Evolutionary conservation across 106 monocot species (phyloP).

Genomic region (Acanthochlamys bracteata): DNA sequence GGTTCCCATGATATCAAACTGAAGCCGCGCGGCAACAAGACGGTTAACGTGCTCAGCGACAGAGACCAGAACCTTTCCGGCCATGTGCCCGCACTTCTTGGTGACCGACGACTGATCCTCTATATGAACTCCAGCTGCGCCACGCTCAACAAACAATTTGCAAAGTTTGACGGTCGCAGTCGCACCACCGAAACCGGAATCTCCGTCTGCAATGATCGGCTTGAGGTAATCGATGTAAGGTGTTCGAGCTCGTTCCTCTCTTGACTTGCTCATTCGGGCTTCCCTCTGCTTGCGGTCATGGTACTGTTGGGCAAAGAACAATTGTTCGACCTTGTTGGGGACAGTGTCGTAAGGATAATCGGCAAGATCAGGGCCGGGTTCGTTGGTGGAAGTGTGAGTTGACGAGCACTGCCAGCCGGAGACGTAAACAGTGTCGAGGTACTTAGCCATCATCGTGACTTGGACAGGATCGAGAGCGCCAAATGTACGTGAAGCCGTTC

Average conservation of each 20-base stretch:
- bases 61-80: slow-evolving; percentile 79
- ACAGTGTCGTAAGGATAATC: slow-evolving; percentile 98
- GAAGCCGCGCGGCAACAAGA: slow-evolving; percentile 76
- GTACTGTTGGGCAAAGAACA: slow-evolving; percentile 86
- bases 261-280: slow-evolving; percentile 58
- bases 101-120: slow-evolving; percentile 90
- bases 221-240: slow-evolving; percentile 80
- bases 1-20: slow-evolving; percentile 90
- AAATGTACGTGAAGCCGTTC: slow-evolving; percentile 87
- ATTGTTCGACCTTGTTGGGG: slow-evolving; percentile 90
- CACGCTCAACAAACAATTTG: slow-evolving; percentile 95
- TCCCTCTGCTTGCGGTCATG: slow-evolving; percentile 89
- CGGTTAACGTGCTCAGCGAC: slow-evolving; percentile 75
- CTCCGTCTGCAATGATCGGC: slow-evolving; percentile 89
- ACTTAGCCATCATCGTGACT: slow-evolving; percentile 86
- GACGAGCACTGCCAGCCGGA: slow-evolving; percentile 99
- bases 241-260: slow-evolving; percentile 45
- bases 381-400: slow-evolving; percentile 83
- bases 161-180: slow-evolving; percentile 94
- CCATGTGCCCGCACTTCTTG: slow-evolving; percentile 99
- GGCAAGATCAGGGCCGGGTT: slow-evolving; percentile 95
- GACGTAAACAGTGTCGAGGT: slow-evolving; percentile 86
- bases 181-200: slow-evolving; percentile 81
- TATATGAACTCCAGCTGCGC: slow-evolving; percentile 85
- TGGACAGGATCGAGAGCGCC: slow-evolving; percentile 94